phyloP scores from a whole-genome alignment of 495 filamentous ascomycete genomes.

The Entonaema liquescens region DNA sequence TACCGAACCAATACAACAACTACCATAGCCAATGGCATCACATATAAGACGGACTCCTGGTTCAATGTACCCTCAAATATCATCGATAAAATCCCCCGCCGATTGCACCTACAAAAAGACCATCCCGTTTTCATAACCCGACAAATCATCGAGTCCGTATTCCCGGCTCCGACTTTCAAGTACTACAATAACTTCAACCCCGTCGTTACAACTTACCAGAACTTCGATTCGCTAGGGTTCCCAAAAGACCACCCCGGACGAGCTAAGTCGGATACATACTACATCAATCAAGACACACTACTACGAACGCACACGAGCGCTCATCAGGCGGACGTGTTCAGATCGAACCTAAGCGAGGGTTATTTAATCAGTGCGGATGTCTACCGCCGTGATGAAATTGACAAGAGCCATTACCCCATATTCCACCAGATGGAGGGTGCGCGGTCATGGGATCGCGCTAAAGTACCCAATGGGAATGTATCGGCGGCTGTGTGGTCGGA shows the following conservation, averaged over 20 bases:
- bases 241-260: constrained; percentile 89
- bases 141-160: constrained; percentile 88
- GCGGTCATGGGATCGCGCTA: constrained; percentile 81
- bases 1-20: constrained; percentile 19
- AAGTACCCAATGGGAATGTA: constrained; percentile 65
- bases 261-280: constrained; percentile 91
- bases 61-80: constrained; percentile 84
- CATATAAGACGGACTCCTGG: constrained; percentile 79
- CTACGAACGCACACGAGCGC: constrained; percentile 93
- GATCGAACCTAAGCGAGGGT: constrained; percentile 73
- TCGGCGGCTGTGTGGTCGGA: constrained; percentile 71
- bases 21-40: constrained; percentile 66
- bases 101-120: constrained; percentile 83
- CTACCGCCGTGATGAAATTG: constrained; percentile 93
- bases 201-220: constrained; percentile 84
- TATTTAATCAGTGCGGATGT: constrained; percentile 96
- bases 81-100: constrained; percentile 72
- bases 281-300: constrained; percentile 84
- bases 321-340: constrained; percentile 89
- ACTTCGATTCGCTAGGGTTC: constrained; percentile 97
- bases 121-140: constrained; percentile 93
- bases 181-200: constrained; percentile 81
- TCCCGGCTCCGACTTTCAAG: constrained; percentile 74
- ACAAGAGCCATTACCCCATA: constrained; percentile 92
- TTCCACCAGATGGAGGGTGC: constrained; percentile 99